phyloP scores from a whole-genome alignment of 2,329 filamentous ascomycete species.

The Colletotrichum sp. region DNA sequence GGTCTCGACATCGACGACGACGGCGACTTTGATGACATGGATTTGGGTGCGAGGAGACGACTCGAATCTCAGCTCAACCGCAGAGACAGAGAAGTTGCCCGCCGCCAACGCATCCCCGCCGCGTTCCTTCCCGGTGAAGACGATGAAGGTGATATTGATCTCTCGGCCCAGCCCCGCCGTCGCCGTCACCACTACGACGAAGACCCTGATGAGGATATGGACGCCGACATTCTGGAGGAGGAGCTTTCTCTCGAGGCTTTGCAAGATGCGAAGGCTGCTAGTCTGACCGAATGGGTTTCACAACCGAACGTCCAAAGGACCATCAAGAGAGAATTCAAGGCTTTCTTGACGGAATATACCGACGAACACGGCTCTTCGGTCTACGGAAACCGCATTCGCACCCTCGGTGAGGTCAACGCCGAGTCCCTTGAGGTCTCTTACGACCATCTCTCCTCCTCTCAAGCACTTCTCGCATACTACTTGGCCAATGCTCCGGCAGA shows the following conservation, averaged over 20 bases:
- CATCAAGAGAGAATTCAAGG: conserved; percentile 96
- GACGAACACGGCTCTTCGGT: conserved; percentile 90
- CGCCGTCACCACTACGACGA: conserved; percentile 93
- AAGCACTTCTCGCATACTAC: conserved; percentile 95
- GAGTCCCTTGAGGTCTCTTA: conserved; percentile 97
- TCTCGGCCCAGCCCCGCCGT: conserved; percentile 84
- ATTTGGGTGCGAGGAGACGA: conserved; percentile 68
- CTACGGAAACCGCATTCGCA: conserved; percentile 92
- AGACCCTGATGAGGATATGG: conserved; percentile 90
- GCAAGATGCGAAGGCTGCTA: conserved; percentile 90
- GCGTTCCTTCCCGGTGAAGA: conserved; percentile 83
- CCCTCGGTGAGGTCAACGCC: conserved; percentile 95
- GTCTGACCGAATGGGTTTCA: conserved; percentile 93
- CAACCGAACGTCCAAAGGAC: conserved; percentile 89
- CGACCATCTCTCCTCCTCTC: conserved; percentile 86
- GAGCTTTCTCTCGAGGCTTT: conserved; percentile 92
- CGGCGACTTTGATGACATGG: conserved; percentile 74
- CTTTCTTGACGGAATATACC: conserved; percentile 94
- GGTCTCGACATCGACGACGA: conserved; percentile 79
- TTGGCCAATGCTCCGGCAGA: conserved; percentile 95
- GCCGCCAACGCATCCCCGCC: conserved; percentile 70
- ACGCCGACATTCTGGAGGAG: conserved; percentile 92
- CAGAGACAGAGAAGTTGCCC: conserved; percentile 74
- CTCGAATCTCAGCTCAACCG: conserved; percentile 77
- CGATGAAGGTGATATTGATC: conserved; percentile 82